Base-by-base conservation (phyloP, 768 basidiomycete species). In the Pleurotus pulmonarius region DNA sequence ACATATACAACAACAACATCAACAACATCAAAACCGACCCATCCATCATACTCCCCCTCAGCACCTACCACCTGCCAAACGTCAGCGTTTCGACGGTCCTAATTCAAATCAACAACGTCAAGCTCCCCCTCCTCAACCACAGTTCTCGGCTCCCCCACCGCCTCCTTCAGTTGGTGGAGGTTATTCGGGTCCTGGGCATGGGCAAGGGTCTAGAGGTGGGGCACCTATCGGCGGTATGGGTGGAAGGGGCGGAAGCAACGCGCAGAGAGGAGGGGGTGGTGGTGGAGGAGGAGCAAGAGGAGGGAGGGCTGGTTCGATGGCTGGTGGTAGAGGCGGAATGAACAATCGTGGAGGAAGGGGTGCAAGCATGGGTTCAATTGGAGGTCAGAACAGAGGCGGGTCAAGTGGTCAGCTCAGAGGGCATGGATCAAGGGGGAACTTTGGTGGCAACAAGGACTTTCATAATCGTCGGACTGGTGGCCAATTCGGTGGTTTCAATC, bases 41-140 rank as follows among this genome's bases (percentile, higher is more conserved):
- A 59, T 77, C 51, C 74, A 86, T 60, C 88, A 91, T 60, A 73
- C 83, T 0, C 82, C 87, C 8, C 86, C 87, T 37, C 89, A 90
- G 63, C 88, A 92, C 65, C 76, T 87, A n/a, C 94, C 94, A 7
- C 94, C 94, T 2, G 93, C 93, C 1, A 97, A 97, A 69, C 78
- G 94, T 53, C 92, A 87, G 62, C 83, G 93, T 43, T 94, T 94
- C 65, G 94, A 96, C 67, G 87, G 86, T 4, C 89, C 90, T 1
- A 81, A 73, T 59, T 73, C 78, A 44, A 77, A 74, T 61, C 76
- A 79, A 49, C 79, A 79, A 56, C 76, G 73, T 61, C 81, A 78
- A 59, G 78, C 77, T 13, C 75, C 75, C n/a, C 80, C 81, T 4
- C 80, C 79, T 39, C 88, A 79, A 61, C 85, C 86, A 3, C 88